These are phyloP conservation scores for Candolleomyces efflorescens DNA, from an alignment of 768 basidiomycete genomes.

Conservation along the genomic window DNA sequence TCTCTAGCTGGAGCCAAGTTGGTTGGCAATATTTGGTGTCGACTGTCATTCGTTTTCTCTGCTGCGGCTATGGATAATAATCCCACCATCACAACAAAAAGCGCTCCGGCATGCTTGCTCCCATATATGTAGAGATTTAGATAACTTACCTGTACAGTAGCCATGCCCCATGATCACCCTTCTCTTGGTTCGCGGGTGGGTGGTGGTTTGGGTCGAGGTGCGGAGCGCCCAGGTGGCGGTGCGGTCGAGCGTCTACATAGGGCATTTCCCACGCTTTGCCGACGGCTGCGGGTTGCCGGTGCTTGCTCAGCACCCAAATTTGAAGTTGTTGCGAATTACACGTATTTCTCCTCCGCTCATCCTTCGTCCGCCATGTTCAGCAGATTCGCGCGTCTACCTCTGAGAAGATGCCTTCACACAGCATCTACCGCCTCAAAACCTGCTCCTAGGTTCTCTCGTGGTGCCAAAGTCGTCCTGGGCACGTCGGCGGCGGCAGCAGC, in stretches of 20 bases:
- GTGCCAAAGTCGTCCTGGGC: conserved; percentile 33
- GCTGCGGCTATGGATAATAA: no score
- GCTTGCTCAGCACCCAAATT: conserved; percentile 1
- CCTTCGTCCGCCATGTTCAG: conserved; percentile 41
- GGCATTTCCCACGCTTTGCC: background rate
- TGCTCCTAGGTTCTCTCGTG: conserved; percentile 14
- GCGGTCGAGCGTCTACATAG: background rate
- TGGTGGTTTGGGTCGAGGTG: background rate
- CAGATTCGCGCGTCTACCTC: conserved; percentile 46
- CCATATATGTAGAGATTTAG: no score
- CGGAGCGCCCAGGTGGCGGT: background rate
- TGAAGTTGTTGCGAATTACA: background rate
- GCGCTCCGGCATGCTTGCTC: no score
- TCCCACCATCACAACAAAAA: no score
- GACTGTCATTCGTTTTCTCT: no score
- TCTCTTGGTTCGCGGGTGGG: background rate
- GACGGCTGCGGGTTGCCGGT: background rate
- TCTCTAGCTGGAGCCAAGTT: no score
- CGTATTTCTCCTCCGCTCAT: background rate
- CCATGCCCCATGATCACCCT: no score
- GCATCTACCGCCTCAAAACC: conserved; percentile 15
- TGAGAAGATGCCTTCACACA: conserved; percentile 53
- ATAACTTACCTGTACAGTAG: no score
- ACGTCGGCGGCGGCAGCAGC: conserved; percentile 41
- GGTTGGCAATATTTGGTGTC: no score